Conservation (phyloP, 2,329 filamentous ascomycete genomes). For the Fusarium dimerum region DNA sequence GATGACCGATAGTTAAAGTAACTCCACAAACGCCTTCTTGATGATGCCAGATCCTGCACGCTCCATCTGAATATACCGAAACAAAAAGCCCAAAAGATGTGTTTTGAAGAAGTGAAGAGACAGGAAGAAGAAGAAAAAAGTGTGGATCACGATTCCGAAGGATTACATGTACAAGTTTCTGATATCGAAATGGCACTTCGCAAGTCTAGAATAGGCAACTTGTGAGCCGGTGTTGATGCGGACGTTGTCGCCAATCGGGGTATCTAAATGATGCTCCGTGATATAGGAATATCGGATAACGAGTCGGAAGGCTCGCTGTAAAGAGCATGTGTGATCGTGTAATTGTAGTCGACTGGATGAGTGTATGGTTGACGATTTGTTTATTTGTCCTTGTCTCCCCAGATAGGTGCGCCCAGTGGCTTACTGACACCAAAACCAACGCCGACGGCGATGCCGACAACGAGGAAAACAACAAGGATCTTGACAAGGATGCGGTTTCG, state of each 20-base stretch:
- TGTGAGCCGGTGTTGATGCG: conserved; percentile 1
- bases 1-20: neutral
- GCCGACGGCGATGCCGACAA: conserved; percentile 55
- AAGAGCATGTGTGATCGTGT: neutral
- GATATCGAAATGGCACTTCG: conserved; percentile 11
- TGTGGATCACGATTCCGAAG: neutral
- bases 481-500: conserved; percentile 57
- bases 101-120: too few relatives aligned
- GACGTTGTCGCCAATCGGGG: conserved; percentile 12
- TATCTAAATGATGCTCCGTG: conserved; percentile 19
- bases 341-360: neutral
- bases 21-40: neutral
- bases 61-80: neutral
- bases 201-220: conserved; percentile 12
- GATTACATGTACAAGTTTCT: conserved; percentile 18
- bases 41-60: neutral
- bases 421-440: conserved; percentile 64
- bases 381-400: conserved; percentile 42
- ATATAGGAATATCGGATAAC: conserved; percentile 9
- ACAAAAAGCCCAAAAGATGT: neutral
- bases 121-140: conserved; percentile 7
- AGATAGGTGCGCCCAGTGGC: conserved; percentile 59
- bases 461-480: conserved; percentile 52
- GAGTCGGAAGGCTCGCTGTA: neutral
- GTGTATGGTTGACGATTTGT: conserved; percentile 1